Evolutionary conservation across 78 protist species (phyloP), one percentile per base, ranked within the genome.

Genomic region (Tieghemostelium lacteum): DNA sequence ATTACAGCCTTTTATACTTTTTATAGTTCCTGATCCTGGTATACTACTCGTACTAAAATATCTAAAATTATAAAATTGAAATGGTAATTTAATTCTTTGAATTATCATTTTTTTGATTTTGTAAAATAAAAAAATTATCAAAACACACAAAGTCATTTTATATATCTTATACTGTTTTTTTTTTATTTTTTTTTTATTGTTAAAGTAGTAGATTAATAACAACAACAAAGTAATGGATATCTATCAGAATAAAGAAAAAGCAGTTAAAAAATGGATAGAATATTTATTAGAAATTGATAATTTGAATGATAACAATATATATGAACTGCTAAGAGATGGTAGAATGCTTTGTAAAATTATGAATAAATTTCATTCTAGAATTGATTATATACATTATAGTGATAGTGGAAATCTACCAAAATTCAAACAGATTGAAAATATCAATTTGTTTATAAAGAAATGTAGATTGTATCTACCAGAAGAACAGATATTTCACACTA

Each of bases 381-480:
- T 73, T 0, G 91, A 83, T 20, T 69, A 40, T 42, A 83, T 83
- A 5, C 91, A 83, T 36, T 83, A 37, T 45, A 83, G 91, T 60
- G 75, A 83, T 42, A 26, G 55, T 6, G 91, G 37, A 31, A 70
- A 73, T 28, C 33, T 83, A 22, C 66, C 75, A 2, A 31, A 42
- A 33, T 83, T 83, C 54, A 83, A 83, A 69, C 40, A 34, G 45
- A 60, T 36, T 22, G 91, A 83, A 34, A 83, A 83, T 33, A 83
- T 83, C 6, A 37, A 42, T 31, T 31, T 83, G 24, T 83, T 83
- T 73, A 42, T 83, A 60, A 83, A 83, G 71, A 83, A 83, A 33
- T 83, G 91, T 74, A 83, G 89, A 58, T 42, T 83, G 50, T 83
- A 83, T 83, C 39, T 83, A 37, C 60, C 89, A 40, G 54, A 70